A percentile compares a stretch with the other conserved stretches of the same genome.
Conservation (phyloP, 345 rosid species). For the Aegle marmelos region DNA sequence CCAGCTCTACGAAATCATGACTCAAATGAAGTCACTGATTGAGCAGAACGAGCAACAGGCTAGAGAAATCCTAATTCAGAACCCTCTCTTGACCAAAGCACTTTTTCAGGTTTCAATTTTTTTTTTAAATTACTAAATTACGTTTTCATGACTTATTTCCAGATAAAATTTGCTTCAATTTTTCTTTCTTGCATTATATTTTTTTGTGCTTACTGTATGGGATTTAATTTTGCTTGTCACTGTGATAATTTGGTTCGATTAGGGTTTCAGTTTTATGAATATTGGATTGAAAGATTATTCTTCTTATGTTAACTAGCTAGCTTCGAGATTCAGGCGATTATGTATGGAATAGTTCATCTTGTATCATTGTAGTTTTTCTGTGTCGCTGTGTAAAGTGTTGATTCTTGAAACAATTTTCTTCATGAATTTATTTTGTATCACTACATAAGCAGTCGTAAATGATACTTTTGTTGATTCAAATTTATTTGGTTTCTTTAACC, state of each 20-base stretch:
- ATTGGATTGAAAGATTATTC: too few relatives aligned
- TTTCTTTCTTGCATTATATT: background rate
- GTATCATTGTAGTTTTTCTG: background rate
- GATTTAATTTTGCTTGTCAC: background rate
- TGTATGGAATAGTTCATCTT: background rate
- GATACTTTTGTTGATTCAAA: background rate
- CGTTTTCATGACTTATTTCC: background rate
- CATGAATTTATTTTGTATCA: background rate
- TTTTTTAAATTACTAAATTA: background rate
- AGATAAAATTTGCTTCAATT: background rate
- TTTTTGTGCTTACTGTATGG: background rate
- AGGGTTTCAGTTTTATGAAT: conserved; percentile 6
- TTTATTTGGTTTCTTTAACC: background rate
- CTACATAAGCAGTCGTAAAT: background rate
- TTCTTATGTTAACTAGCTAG: background rate
- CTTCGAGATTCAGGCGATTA: background rate
- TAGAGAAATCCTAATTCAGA: conserved; percentile 73
- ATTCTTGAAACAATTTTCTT: background rate
- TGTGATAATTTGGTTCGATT: background rate
- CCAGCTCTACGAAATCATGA: conserved; percentile 92
- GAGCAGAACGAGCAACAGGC: conserved; percentile 95
- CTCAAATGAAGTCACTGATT: conserved; percentile 89
- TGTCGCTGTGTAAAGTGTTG: background rate
- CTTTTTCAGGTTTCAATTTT: conserved; percentile 70
- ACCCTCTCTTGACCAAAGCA: conserved; percentile 86